Base-by-base conservation (phyloP, 495 filamentous ascomycete genomes). In the Xylaria acuta region DNA sequence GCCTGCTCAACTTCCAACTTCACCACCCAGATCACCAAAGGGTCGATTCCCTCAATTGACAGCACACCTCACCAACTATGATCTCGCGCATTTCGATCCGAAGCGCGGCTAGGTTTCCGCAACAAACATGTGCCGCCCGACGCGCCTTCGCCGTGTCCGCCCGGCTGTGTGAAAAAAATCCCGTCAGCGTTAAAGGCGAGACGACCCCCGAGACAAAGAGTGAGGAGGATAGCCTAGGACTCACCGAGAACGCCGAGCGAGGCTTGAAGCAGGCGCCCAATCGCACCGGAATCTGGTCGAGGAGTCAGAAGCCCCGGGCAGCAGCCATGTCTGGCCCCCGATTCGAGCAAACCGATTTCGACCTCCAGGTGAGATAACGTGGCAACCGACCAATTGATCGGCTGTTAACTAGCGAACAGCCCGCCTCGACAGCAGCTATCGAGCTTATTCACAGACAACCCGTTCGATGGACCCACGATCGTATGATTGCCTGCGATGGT, bases 271-370 rank as follows among this genome's bases (percentile, higher is more conserved):
- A 99, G 84, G 94, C 96, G 30, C 96, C 96, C 27, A 98, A 99
- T 86, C 90, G 94, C 45, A 82, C 85, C 54, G 87, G 81, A 30
- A 86, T 92, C 69, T 99, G 96, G 96, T 92, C 92, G 47, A 81
- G 88, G 74, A 94, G 88, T 84, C 96, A 99, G 87, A 88, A 88
- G 80, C 92, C 93, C 20, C 86, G 95, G 72, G 86, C 86, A 62
- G 79, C 88, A 81, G 96, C 92, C 22, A 99, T 99, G 96, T 86
- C 88, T 20, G 96, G 96, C 43, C 96, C 96, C 73, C 86, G 96
- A 73, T 99, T 99, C 77, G 96, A 99, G 86, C 95, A 98, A 88
- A 98, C 93, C 20, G 92, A 95, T 74, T 92, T 97, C 85, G 89
- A 91, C 77, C 84, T 89, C 76, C 96, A 97, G 91, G 94, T 97